These are phyloP conservation scores for Plectranthus barbatus DNA, from an alignment of 257 asterid genomes.

Conservation along the genomic window DNA sequence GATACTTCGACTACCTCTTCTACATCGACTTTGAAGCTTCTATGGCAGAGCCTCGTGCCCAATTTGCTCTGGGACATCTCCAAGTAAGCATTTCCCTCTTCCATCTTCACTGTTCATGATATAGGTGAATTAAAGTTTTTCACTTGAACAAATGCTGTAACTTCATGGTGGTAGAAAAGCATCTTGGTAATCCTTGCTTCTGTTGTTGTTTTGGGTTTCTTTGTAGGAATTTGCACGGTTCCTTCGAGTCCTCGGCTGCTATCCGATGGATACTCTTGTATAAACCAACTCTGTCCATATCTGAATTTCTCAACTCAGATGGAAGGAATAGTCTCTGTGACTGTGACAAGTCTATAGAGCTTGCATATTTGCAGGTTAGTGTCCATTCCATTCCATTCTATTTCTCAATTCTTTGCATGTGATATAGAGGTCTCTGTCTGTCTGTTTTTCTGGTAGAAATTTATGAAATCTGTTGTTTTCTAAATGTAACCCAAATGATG, in stretches of 20 bases:
- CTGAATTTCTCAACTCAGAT: neutral
- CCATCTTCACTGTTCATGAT: neutral
- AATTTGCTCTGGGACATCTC: slow-evolving; percentile 59
- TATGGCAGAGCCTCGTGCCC: slow-evolving; percentile 92
- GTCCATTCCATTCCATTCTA: neutral
- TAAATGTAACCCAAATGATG: no score
- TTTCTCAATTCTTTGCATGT: no score
- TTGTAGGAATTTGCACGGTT: slow-evolving; percentile 22
- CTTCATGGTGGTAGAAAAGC: neutral
- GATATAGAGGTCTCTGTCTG: no score
- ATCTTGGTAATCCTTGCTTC: no score
- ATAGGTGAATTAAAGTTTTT: neutral
- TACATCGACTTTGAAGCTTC: slow-evolving; percentile 96
- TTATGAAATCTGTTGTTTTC: neutral
- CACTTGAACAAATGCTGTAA: neutral
- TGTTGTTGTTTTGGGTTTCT: neutral
- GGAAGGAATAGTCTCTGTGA: neutral
- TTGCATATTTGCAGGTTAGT: neutral
- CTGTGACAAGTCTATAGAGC: neutral
- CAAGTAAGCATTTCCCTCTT: slow-evolving; percentile 33
- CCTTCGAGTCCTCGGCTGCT: slow-evolving; percentile 26
- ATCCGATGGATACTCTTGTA: slow-evolving; percentile 13
- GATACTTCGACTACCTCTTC: slow-evolving; percentile 91
- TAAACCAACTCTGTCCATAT: neutral
- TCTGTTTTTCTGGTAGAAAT: no score